These are phyloP conservation scores for Vigna radiata DNA, from an alignment of 306 rosid species.

Conservation along the genomic window DNA sequence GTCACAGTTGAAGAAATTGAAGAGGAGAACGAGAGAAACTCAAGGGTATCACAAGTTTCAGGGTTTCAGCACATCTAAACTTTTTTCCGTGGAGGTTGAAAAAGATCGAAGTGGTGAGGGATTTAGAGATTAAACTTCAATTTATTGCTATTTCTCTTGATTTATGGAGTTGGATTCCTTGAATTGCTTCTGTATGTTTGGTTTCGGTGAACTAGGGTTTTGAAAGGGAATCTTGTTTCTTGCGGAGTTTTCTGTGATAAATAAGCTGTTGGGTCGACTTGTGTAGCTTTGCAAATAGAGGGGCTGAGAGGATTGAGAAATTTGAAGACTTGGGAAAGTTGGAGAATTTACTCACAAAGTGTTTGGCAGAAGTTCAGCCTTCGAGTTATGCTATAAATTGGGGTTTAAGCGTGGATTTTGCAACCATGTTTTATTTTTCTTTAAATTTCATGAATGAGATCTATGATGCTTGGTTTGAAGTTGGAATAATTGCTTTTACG, in stretches of 20 bases:
- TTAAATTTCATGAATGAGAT: not conserved
- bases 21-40: not conserved
- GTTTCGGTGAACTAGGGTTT: conserved; percentile 9
- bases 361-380: not conserved
- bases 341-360: not conserved
- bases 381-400: not conserved
- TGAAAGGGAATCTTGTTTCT: not conserved
- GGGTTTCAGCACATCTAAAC: not conserved
- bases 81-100: not conserved
- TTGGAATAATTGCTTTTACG: not conserved
- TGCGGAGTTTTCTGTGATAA: not conserved
- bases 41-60: not conserved
- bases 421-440: not conserved
- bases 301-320: not conserved
- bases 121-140: not conserved
- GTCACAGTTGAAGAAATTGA: not conserved
- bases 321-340: not conserved
- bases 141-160: not conserved
- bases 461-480: not conserved
- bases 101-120: conserved; percentile 17
- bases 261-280: not conserved
- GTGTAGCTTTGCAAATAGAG: not conserved
- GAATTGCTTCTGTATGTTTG: not conserved
- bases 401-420: not conserved
- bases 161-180: not conserved